Evolutionary conservation across 1,139 yeast genomes (phyloP), one percentile per base, ranked within the genome.

Genomic region (Saccharomyces hybrid): DNA sequence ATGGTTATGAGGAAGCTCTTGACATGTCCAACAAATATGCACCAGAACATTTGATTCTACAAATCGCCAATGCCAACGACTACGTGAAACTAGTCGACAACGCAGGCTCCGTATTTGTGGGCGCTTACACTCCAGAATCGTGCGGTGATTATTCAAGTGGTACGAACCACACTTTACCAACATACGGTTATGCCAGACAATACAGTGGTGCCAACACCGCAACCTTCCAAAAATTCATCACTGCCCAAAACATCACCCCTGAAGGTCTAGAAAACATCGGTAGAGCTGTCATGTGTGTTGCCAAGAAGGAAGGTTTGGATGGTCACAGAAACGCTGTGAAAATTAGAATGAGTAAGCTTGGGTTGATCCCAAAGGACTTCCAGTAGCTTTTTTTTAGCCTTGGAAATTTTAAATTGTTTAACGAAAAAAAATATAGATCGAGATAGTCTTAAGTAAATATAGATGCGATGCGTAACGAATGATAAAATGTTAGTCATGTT

Each of bases 71-170:
- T 60, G 97, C 99, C 7, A 73, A 80, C 51, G 72, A 76, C 46
- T 88, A 79, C 67, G 95, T 93, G 44, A 78, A 81, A 46, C 75
- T 79, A 59, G 90, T 93, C 49, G 86, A 88, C 61, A 86, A 95
- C 68, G 99, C 99, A 9, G 99, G 99, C 44, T 86, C 96, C 38
- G 95, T 93, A 16, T 93, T 93, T 68, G 97, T 93, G 52, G 99
- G 99, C 46, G 86, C 93, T 1, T 87, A 87, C 70, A 87, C 97
- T 3, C 99, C 99, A 49, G 99, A 93, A 72, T 87, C 96, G 2
- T 91, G 98, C 72, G 99, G 99, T 66, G 99, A 95, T 73, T 95
- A 93, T 75, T 90, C 98, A 0, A 84, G 93, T 59, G 98, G 99
- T 69, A 93, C 99, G 5, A 93, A 93, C 78, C 98, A 91, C 74